Evolutionary conservation across 768 basidiomycete species (phyloP).

Genomic region (Postia placenta): DNA sequence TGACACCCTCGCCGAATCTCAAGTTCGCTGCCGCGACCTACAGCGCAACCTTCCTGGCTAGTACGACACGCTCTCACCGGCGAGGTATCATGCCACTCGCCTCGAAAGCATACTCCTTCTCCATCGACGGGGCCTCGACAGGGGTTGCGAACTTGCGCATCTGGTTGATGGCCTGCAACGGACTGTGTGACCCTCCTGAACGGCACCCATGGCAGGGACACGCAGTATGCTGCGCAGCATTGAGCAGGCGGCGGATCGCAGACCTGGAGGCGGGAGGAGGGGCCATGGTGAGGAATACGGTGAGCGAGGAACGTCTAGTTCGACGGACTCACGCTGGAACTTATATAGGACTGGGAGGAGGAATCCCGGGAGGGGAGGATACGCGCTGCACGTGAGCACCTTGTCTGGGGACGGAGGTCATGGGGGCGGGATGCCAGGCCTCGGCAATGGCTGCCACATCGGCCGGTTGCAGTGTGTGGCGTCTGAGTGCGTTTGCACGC

Average conservation of each 20-base stretch:
- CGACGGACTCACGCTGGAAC: neutral
- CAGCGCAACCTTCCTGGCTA: neutral
- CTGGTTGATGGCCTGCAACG: constrained; percentile 46
- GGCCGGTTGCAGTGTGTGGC: too few relatives aligned
- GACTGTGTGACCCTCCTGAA: constrained; percentile 34
- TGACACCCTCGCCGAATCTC: constrained; percentile 87
- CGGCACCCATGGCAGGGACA: constrained; percentile 79
- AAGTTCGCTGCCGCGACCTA: constrained; percentile 85
- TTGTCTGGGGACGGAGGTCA: neutral
- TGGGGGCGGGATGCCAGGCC: neutral
- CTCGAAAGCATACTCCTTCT: constrained; percentile 94
- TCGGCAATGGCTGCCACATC: neutral
- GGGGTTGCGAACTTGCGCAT: constrained; percentile 75
- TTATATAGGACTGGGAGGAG: constrained; percentile 1
- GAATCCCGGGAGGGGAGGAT: neutral
- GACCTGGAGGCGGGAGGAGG: constrained; percentile 41
- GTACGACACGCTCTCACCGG: neutral
- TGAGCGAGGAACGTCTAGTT: neutral
- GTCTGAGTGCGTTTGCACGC: too few relatives aligned
- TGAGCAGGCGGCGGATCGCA: constrained; percentile 68
- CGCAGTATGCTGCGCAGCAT: constrained; percentile 61
- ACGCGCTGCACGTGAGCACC: constrained; percentile 4
- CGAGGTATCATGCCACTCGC: constrained; percentile 26
- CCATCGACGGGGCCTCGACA: constrained; percentile 42
- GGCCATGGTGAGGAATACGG: constrained; percentile 16